Evolutionary conservation across 2,329 filamentous ascomycete species (phyloP), one percentile per base, ranked within the genome.

Genomic region (Biscogniauxia sp.): DNA sequence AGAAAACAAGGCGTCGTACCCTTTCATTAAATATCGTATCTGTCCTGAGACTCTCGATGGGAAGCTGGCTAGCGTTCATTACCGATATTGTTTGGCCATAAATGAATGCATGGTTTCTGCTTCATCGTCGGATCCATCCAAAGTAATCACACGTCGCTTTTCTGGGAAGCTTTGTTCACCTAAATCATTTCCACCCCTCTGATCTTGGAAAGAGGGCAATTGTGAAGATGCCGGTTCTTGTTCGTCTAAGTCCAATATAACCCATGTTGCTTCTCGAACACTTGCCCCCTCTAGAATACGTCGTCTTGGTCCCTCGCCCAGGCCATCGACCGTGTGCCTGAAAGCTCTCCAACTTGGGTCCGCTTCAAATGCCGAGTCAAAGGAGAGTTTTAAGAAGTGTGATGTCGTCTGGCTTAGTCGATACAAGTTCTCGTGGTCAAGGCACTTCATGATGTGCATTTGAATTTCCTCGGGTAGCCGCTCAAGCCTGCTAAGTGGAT

Each of bases 361-460:
- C 0, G 20, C 13, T 20, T 68, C 61, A 20, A 68, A 63, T 1
- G 57, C 37, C 19, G 11, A 7, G 19, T 66, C 63, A 52, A 64
- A 62, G 1, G 64, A 66, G 23, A 65, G 55, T 41, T 61, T 54
- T 13, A 65, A 53, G 51, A 68, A 68, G 20, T 52, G 37, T 1
- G 20, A 32, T 9, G 61, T 58, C 8, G 59, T 59, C 58, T 64
- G 60, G 26, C 63, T 66, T 13, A 68, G 56, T 6, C 53, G 57
- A 53, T 65, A 63, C 17, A 66, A 26, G 49, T 64, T 65, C 28
- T 55, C 61, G 26, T 64, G 25, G 37, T 66, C 63, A 5, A 68
- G 59, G 26, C 20, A 26, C 26, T n/a, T 45, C 66, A 66, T 63
- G 54, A 68, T 63, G 17, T 51, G 11, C 8, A 68, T n/a, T 11